Conservation (phyloP, 768 basidiomycete genomes). For the Crucibulum laeve region DNA sequence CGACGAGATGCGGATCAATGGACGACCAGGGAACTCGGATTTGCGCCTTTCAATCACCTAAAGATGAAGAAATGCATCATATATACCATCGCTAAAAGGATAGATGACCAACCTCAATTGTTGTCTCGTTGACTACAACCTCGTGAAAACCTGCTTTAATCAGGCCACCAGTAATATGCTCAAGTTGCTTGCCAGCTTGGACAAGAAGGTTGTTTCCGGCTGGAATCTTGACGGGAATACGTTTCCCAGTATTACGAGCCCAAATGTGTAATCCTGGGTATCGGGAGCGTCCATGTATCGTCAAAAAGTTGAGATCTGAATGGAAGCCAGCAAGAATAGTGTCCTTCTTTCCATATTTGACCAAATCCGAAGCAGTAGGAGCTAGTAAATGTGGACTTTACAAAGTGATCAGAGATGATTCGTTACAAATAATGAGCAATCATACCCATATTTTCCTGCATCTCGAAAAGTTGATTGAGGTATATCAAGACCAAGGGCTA, state of each 20-base stretch:
- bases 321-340: conserved; percentile 95
- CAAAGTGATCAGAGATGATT: neutral
- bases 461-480: conserved; percentile 65
- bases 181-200: conserved; percentile 94
- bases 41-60: conserved; percentile 66
- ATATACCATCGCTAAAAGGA: neutral
- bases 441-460: conserved; percentile 80
- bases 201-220: conserved; percentile 79
- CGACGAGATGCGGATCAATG: conserved; percentile 90
- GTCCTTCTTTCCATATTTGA: conserved; percentile 70
- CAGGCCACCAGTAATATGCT: conserved; percentile 78
- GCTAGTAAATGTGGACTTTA: conserved; percentile 81
- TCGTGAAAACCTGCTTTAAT: conserved; percentile 95
- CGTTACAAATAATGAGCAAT: neutral
- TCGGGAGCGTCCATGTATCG: conserved; percentile 83
- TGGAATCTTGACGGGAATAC: conserved; percentile 85
- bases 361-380: conserved; percentile 89
- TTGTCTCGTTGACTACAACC: conserved; percentile 84
- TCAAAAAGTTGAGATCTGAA: conserved; percentile 89
- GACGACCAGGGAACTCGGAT: conserved; percentile 61
- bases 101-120: conserved; percentile 51
- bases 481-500: conserved; percentile 77
- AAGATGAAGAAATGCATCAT: neutral
- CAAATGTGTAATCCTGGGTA: conserved; percentile 91
- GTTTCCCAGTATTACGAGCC: conserved; percentile 91